Conservation (phyloP, 2,329 filamentous ascomycete species). For the Nectriaceae sp. region DNA sequence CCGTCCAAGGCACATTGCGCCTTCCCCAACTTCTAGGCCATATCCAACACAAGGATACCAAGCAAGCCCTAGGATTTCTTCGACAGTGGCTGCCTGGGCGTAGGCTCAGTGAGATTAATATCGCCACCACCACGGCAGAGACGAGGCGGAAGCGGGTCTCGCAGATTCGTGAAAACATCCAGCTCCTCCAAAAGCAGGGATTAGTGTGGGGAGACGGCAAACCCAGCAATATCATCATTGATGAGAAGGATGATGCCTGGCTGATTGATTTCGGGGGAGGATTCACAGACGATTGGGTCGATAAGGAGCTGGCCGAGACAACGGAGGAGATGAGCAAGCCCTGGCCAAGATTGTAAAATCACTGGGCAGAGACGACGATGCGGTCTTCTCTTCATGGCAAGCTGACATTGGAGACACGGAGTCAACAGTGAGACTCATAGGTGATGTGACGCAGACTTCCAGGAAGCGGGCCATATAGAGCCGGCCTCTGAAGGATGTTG, state of each 20-base stretch:
- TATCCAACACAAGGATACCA: slow-evolving; percentile 10
- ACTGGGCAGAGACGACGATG: slow-evolving; percentile 2
- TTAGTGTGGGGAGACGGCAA: slow-evolving; percentile 36
- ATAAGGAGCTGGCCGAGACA: slow-evolving; percentile 37
- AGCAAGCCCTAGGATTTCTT: slow-evolving; percentile 16
- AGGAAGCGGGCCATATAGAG: too few relatives aligned
- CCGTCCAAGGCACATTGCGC: slow-evolving; percentile 11
- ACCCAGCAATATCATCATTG: slow-evolving; percentile 39
- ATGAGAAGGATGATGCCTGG: slow-evolving; percentile 37
- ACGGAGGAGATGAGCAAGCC: slow-evolving; percentile 36
- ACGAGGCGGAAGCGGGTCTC: slow-evolving; percentile 18
- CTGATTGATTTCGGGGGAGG: slow-evolving; percentile 43
- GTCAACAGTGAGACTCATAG: too few relatives aligned
- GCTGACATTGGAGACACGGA: too few relatives aligned
- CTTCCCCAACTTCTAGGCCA: slow-evolving; percentile 19
- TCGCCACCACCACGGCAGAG: slow-evolving; percentile 1
- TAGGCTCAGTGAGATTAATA: slow-evolving; percentile 13
- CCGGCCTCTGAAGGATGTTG: too few relatives aligned
- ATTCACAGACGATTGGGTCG: slow-evolving; percentile 42
- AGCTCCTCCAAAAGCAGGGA: slow-evolving; percentile 27
- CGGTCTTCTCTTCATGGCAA: too few relatives aligned
- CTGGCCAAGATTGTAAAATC: slow-evolving; percentile 12
- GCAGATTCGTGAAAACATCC: slow-evolving; percentile 30
- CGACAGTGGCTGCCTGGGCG: slow-evolving; percentile 19
- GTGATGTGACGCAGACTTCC: too few relatives aligned